Conservation (phyloP, 345 rosid genomes). For the Camelina hispida region DNA sequence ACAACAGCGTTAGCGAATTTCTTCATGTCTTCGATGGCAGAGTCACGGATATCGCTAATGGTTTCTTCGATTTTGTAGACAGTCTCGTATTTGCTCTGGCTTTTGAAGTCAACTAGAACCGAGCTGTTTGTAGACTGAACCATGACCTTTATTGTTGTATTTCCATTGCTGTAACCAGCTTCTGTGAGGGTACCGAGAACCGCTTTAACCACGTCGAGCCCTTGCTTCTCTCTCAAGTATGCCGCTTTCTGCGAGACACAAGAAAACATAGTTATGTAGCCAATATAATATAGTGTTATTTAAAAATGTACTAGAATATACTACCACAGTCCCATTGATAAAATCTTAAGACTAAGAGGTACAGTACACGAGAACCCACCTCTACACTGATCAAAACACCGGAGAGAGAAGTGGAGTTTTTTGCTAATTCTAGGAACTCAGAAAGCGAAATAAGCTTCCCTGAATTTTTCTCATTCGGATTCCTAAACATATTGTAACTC, state of each 20-base stretch:
- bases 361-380: conserved; percentile 53
- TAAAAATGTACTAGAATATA: no score
- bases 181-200: conserved; percentile 57
- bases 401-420: conserved; percentile 55
- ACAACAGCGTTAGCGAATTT: conserved; percentile 65
- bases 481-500: conserved; percentile 47
- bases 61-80: conserved; percentile 64
- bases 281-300: conserved; percentile 8
- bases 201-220: conserved; percentile 50
- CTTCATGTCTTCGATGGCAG: conserved; percentile 57
- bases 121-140: conserved; percentile 76
- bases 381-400: conserved; percentile 77
- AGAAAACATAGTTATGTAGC: neutral
- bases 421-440: conserved; percentile 70
- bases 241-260: conserved; percentile 55
- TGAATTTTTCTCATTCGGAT: conserved; percentile 54
- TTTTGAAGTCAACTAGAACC: conserved; percentile 62
- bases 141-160: conserved; percentile 54
- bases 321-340: neutral
- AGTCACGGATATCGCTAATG: conserved; percentile 52
- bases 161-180: conserved; percentile 57
- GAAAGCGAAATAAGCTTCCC: conserved; percentile 58
- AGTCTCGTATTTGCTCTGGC: conserved; percentile 49
- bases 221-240: conserved; percentile 61
- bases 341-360: neutral